Percentiles rank a stretch among this genome's conserved stretches.
These are phyloP conservation scores for Thinopyrum obtusiflorum DNA, from an alignment of 202 grass and related monocot species.

Conservation along the genomic window DNA sequence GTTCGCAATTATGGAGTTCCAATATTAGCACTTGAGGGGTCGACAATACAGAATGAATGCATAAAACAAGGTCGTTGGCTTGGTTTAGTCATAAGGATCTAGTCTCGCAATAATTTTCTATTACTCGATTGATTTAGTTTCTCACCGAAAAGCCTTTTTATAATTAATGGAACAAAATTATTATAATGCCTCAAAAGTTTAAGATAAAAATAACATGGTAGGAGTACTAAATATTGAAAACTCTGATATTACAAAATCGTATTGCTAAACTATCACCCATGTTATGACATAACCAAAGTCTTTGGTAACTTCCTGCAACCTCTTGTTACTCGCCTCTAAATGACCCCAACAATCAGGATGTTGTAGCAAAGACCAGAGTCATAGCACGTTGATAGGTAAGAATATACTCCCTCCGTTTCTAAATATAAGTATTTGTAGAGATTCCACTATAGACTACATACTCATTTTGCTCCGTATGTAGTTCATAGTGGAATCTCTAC, in stretches of 20 bases:
- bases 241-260: background rate
- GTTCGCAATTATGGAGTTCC: background rate
- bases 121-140: background rate
- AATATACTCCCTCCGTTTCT: no score
- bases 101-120: background rate
- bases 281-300: no score
- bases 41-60: background rate
- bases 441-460: no score
- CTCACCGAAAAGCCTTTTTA: background rate
- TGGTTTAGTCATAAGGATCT: background rate
- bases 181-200: background rate
- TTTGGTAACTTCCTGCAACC: background rate
- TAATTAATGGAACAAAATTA: background rate
- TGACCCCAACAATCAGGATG: background rate
- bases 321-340: background rate
- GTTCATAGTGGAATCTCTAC: no score
- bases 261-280: background rate
- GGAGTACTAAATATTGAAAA: background rate
- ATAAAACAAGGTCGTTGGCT: slow-evolving; percentile 24
- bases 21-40: background rate
- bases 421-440: no score
- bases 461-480: no score
- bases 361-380: background rate
- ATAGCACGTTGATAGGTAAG: background rate
- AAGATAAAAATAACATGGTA: background rate